Percentiles rank a stretch among this genome's conserved stretches.
phyloP scores from a whole-genome alignment of 2,329 filamentous ascomycete species.

The Alternaria ventricosa region DNA sequence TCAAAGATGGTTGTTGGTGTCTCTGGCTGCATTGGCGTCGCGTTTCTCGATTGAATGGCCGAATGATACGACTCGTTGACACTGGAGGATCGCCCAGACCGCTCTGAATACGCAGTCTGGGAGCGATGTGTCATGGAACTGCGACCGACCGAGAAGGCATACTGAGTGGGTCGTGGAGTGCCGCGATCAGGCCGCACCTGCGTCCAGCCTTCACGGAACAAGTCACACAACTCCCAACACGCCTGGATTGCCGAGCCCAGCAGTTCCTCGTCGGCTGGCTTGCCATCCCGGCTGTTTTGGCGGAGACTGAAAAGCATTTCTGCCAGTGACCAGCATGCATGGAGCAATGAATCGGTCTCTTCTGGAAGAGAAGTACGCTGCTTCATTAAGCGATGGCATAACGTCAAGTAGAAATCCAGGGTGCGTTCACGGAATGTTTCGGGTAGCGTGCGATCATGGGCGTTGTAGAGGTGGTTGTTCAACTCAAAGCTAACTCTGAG shows the following conservation, averaged over 20 bases:
- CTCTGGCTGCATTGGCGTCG: constrained; percentile 66
- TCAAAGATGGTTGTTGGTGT: constrained; percentile 96
- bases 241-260: constrained; percentile 88
- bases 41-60: constrained; percentile 48
- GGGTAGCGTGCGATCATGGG: constrained; percentile 82
- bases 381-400: constrained; percentile 97
- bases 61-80: constrained; percentile 56
- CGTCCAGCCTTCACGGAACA: constrained; percentile 92
- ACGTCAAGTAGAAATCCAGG: constrained; percentile 89
- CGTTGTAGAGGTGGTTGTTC: constrained; percentile 94
- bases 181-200: constrained; percentile 84
- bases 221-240: constrained; percentile 92
- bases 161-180: constrained; percentile 82
- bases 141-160: constrained; percentile 62
- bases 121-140: constrained; percentile 43
- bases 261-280: constrained; percentile 78
- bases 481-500: constrained; percentile 92
- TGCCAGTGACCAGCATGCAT: constrained; percentile 87
- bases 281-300: constrained; percentile 78
- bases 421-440: constrained; percentile 89
- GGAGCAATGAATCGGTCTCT: constrained; percentile 82
- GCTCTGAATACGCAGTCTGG: constrained; percentile 43
- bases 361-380: constrained; percentile 78
- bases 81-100: constrained; percentile 50
- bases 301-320: constrained; percentile 93